phyloP scores from a whole-genome alignment of 345 rosid species.

The Anacardium occidentale region DNA sequence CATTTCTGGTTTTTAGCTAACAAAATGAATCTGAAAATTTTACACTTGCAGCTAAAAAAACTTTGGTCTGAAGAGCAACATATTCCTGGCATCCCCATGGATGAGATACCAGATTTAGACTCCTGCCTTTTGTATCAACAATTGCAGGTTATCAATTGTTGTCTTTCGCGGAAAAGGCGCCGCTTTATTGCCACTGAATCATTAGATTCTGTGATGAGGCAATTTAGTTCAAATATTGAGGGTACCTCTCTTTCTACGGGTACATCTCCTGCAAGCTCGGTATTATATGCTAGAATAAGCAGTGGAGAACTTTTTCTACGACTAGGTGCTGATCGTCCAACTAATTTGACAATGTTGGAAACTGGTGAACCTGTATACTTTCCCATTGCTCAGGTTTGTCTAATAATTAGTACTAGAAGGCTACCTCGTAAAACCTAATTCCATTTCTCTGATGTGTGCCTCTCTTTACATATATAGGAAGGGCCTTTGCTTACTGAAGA shows the following conservation, averaged over 20 bases:
- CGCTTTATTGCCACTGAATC: constrained; percentile 56
- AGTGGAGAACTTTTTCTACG: constrained; percentile 77
- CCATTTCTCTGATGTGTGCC: constrained; percentile 19
- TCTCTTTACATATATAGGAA: constrained; percentile 54
- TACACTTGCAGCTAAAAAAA: constrained; percentile 66
- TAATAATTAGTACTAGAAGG: constrained; percentile 20
- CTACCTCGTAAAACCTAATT: constrained; percentile 9
- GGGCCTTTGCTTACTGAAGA: constrained; percentile 94
- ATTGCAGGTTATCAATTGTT: constrained; percentile 89
- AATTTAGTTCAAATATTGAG: constrained; percentile 44
- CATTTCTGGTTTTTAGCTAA: constrained; percentile 21
- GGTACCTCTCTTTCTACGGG: constrained; percentile 34
- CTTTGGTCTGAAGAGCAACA: constrained; percentile 72
- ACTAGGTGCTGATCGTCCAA: constrained; percentile 53
- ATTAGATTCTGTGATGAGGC: constrained; percentile 63
- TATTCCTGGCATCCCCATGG: constrained; percentile 76
- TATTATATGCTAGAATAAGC: constrained; percentile 57
- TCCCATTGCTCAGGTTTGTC: constrained; percentile 80
- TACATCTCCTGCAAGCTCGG: constrained; percentile 31
- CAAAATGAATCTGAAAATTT: constrained; percentile 13
- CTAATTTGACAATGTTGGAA: constrained; percentile 79
- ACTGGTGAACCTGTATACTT: constrained; percentile 87
- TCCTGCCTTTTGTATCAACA: constrained; percentile 83
- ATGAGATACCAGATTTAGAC: constrained; percentile 74
- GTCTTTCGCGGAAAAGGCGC: constrained; percentile 77